These are phyloP conservation scores for Hymenoscyphus salicellus DNA, from an alignment of 2,329 filamentous ascomycete species.

Conservation along the genomic window DNA sequence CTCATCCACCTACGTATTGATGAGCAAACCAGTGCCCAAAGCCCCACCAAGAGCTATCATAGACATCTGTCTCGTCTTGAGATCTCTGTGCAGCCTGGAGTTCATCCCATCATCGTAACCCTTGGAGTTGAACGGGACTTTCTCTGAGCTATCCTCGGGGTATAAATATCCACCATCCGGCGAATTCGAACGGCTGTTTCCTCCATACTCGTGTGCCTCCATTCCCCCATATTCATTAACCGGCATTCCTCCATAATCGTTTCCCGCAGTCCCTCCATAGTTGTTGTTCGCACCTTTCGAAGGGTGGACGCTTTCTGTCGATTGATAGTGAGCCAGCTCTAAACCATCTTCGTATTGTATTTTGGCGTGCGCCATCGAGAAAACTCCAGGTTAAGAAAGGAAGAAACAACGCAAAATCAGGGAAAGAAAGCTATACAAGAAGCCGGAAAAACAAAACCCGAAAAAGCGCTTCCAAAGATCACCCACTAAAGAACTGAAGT, in stretches of 20 bases:
- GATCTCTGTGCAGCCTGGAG: constrained; percentile 46
- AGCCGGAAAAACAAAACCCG: neutral
- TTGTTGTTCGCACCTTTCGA: constrained; percentile 9
- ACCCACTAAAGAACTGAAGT: neutral
- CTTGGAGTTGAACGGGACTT: constrained; percentile 15
- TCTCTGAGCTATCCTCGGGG: constrained; percentile 22
- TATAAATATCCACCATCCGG: constrained; percentile 15
- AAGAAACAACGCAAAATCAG: constrained; percentile 1
- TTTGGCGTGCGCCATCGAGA: constrained; percentile 12
- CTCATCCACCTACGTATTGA: constrained; percentile 50
- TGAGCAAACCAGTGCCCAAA: constrained; percentile 57
- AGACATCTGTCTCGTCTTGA: constrained; percentile 53
- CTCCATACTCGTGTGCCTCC: constrained; percentile 16
- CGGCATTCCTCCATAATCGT: constrained; percentile 9
- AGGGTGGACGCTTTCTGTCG: neutral
- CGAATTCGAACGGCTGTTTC: neutral
- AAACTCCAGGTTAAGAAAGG: neutral
- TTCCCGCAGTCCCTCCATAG: constrained; percentile 4
- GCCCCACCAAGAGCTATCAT: constrained; percentile 74
- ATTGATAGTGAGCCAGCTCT: constrained; percentile 15
- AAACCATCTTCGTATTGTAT: constrained; percentile 15
- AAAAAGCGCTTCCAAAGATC: neutral
- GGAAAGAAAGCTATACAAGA: neutral
- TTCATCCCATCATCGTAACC: constrained; percentile 28
- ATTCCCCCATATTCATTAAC: constrained; percentile 16